Conservation (phyloP, 2,329 filamentous ascomycete genomes). For the Fusarium aywerte region DNA sequence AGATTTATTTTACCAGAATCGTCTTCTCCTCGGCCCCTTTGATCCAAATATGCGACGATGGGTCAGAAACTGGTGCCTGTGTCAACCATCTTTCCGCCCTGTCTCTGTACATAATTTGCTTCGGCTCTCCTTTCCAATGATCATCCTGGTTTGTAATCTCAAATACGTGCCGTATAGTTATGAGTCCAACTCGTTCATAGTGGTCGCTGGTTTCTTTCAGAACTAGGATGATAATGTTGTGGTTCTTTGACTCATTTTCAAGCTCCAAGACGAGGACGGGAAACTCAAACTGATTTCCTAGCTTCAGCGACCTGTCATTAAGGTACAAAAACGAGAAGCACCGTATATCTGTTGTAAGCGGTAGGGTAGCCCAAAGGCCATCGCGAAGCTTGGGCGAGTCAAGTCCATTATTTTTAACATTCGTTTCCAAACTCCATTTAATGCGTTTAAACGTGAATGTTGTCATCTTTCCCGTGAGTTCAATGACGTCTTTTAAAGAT, state of each 20-base stretch:
- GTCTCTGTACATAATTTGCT: no score
- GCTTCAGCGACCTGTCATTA: neutral
- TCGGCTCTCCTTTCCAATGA: no score
- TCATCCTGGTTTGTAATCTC: no score
- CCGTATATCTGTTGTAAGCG: fast-evolving
- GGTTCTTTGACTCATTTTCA: fast-evolving
- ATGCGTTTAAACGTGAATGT: fast-evolving
- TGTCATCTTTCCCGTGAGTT: neutral
- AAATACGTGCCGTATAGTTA: no score
- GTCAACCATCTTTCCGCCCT: no score
- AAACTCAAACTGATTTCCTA: fast-evolving
- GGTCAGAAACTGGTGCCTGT: no score
- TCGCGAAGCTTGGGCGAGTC: fast-evolving
- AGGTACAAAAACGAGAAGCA: neutral
- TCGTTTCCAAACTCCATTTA: neutral
- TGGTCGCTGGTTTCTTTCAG: neutral
- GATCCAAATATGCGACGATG: no score
- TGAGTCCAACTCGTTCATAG: neutral
- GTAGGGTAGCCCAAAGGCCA: neutral
- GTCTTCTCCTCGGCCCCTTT: no score
- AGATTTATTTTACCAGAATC: no score
- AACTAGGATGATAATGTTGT: neutral
- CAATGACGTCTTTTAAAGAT: fast-evolving
- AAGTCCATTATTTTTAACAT: fast-evolving
- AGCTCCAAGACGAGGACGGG: neutral